Conservation (phyloP, 2,329 filamentous ascomycete species). For the Bipolaris gigantea region DNA sequence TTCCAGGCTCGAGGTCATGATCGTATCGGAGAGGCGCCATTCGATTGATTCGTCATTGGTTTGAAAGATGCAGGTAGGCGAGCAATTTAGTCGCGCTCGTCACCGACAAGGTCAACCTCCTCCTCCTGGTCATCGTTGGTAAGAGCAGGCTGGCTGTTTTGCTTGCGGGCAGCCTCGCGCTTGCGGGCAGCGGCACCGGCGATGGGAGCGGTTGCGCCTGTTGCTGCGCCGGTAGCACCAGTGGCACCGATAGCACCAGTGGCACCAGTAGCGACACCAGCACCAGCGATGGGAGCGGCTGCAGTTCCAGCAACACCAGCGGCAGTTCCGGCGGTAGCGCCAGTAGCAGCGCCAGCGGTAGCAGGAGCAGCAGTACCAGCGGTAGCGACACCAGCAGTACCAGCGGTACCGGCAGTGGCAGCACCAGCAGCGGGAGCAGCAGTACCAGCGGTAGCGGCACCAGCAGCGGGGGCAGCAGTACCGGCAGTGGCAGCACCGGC, state of each 20-base stretch:
- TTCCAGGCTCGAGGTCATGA: too few species aligned
- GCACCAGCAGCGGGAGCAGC: constrained; percentile 9
- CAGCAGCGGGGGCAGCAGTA: constrained; percentile 5
- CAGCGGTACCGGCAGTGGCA: constrained; percentile 11
- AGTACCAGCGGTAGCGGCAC: not conserved
- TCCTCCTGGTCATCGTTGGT: constrained; percentile 43
- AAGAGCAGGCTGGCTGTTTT: constrained; percentile 22
- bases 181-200: constrained; percentile 22
- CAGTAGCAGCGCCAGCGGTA: constrained; percentile 1
- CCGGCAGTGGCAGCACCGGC: constrained; percentile 1
- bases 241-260: not conserved
- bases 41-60: too few species aligned
- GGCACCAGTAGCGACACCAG: constrained; percentile 1
- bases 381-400: constrained; percentile 5
- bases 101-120: constrained; percentile 33
- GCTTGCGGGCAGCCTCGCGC: constrained; percentile 18
- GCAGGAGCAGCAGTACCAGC: constrained; percentile 2
- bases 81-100: constrained; percentile 15
- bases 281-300: not conserved
- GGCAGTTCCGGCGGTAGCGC: not conserved
- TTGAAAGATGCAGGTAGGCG: not conserved
- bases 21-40: too few species aligned
- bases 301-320: constrained; percentile 1
- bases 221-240: not conserved
- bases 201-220: constrained; percentile 1